Evolutionary conservation across 495 filamentous ascomycete genomes (phyloP).

Genomic region (Aspergillus incahuasiensis): DNA sequence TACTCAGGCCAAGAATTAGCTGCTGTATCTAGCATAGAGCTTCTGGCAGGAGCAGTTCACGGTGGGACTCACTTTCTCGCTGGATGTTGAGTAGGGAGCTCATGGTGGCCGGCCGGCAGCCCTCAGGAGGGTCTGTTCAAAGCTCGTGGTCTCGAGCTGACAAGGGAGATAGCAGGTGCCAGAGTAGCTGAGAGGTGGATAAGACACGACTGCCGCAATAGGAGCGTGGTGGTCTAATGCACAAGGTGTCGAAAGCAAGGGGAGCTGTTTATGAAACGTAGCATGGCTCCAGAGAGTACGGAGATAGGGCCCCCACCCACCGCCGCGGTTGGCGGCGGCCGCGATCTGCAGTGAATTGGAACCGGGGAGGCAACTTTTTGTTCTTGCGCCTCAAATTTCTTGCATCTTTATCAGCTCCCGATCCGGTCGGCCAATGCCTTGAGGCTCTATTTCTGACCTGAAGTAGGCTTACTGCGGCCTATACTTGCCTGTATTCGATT

Average conservation of each 20-base stretch:
- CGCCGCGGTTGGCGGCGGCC: conserved; percentile 9
- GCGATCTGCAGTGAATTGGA: background rate
- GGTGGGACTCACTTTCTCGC: conserved; percentile 42
- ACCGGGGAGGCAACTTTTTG: conserved; percentile 1
- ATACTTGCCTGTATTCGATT: background rate
- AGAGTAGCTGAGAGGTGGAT: background rate
- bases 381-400: background rate
- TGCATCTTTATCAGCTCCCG: background rate
- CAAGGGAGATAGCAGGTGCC: background rate
- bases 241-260: background rate
- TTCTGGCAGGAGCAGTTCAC: background rate
- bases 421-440: background rate
- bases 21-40: background rate
- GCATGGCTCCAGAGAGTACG: conserved; percentile 1
- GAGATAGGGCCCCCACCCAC: conserved; percentile 12
- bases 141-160: background rate
- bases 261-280: conserved; percentile 27
- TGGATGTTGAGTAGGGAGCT: conserved; percentile 49
- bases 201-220: background rate
- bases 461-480: background rate
- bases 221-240: background rate
- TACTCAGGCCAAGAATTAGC: background rate
- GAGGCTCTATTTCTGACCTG: background rate
- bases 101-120: conserved; percentile 42
- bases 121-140: conserved; percentile 18